Evolutionary conservation across 192 early-diverging fungal species (phyloP).

Genomic region (Podila clonocystis): DNA sequence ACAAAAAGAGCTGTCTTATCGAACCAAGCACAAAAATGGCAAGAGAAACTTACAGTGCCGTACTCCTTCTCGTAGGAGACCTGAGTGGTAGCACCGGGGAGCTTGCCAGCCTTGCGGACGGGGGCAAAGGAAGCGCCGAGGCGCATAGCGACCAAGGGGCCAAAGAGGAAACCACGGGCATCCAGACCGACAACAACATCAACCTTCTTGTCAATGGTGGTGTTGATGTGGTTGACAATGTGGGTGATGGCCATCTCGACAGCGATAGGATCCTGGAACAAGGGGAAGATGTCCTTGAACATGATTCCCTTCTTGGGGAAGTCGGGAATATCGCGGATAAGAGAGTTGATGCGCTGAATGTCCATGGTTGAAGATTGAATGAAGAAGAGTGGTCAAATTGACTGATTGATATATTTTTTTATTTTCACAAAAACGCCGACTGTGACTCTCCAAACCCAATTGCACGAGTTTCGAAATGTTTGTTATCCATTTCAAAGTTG

Average conservation of each 20-base stretch:
- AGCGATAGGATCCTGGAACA: conserved; percentile 95
- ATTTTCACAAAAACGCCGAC: not conserved
- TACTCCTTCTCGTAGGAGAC: conserved; percentile 95
- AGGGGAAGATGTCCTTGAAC: conserved; percentile 97
- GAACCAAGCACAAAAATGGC: not conserved
- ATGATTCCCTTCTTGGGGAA: conserved; percentile 81
- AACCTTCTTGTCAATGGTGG: conserved; percentile 68
- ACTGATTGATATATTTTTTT: not conserved
- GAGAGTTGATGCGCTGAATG: conserved; percentile 46
- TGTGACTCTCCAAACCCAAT: not conserved
- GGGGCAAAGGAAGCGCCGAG: conserved; percentile 93
- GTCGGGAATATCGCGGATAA: conserved; percentile 51
- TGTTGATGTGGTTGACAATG: conserved; percentile 84
- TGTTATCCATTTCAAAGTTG: conserved; percentile 21
- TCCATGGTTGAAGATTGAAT: conserved; percentile 22
- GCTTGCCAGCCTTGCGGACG: conserved; percentile 96
- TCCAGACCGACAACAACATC: conserved; percentile 97
- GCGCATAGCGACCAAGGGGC: conserved; percentile 89
- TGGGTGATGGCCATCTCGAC: conserved; percentile 90
- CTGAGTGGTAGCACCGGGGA: conserved; percentile 79
- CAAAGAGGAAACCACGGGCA: conserved; percentile 97
- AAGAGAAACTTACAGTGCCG: conserved; percentile 69
- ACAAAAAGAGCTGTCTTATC: not conserved
- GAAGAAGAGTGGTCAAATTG: not conserved
- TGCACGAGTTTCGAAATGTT: not conserved